phyloP scores from a whole-genome alignment of 192 early-diverging fungal species.

The Paraglomus brasilianum region DNA sequence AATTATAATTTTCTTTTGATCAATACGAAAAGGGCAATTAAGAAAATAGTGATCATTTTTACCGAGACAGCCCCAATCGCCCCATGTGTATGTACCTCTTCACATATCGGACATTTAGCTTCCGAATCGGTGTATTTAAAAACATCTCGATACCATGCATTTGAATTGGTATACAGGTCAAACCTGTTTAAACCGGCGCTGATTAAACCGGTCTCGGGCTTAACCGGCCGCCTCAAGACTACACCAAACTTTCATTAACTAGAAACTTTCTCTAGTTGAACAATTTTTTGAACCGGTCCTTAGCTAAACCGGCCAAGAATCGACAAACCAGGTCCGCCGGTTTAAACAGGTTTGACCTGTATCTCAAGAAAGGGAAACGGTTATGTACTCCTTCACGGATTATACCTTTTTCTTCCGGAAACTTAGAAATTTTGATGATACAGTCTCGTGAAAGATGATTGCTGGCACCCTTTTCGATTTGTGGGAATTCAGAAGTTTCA shows the following conservation, averaged over 20 bases:
- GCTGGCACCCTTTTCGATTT: not conserved
- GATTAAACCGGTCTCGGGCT: too few species aligned
- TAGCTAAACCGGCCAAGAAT: too few species aligned
- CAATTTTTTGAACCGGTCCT: too few species aligned
- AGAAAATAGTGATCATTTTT: too few species aligned
- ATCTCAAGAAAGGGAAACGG: slow-evolving; percentile 16
- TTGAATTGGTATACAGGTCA: slow-evolving; percentile 9
- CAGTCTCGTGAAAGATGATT: not conserved
- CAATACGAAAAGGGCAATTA: not conserved
- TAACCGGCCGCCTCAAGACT: too few species aligned
- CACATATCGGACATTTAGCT: slow-evolving; percentile 16
- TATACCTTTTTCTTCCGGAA: not conserved
- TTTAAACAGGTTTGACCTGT: slow-evolving; percentile 5
- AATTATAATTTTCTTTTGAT: not conserved
- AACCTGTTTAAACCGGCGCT: too few species aligned
- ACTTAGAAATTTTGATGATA: not conserved
- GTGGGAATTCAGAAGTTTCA: not conserved
- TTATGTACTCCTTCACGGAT: slow-evolving; percentile 1
- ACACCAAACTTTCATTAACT: too few species aligned
- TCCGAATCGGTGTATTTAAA: slow-evolving; percentile 22
- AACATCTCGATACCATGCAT: slow-evolving; percentile 11
- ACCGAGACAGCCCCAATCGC: not conserved
- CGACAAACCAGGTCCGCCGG: too few species aligned
- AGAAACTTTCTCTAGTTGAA: too few species aligned
- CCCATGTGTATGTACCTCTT: slow-evolving; percentile 13